A percentile compares a stretch with the other conserved stretches of the same genome.
Conservation (phyloP, 495 filamentous ascomycete genomes). For the Chaetomidium leptoderma region DNA sequence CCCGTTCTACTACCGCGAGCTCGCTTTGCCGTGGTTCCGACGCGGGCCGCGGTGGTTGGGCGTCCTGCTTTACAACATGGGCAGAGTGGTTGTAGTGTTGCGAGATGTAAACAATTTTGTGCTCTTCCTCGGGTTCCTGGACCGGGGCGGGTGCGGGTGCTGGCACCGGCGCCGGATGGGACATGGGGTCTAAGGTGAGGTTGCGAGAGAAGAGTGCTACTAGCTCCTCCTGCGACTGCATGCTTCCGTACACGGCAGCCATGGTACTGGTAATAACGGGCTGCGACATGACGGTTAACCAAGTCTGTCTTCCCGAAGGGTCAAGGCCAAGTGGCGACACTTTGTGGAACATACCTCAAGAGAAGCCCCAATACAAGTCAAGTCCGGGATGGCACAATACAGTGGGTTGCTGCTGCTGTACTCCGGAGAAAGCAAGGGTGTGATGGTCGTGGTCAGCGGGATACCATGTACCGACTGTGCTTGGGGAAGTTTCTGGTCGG, state of each 20-base stretch:
- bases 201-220: constrained; percentile 62
- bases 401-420: background rate
- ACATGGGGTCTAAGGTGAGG: constrained; percentile 46
- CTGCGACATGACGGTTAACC: constrained; percentile 17
- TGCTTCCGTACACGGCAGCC: constrained; percentile 38
- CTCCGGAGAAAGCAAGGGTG: background rate
- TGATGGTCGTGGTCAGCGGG: constrained; percentile 24
- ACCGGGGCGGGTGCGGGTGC: constrained; percentile 30
- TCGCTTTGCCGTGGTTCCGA: constrained; percentile 48
- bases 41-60: constrained; percentile 35
- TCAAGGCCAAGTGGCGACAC: background rate
- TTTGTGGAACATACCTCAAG: background rate
- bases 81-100: constrained; percentile 74
- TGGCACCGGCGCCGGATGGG: constrained; percentile 27
- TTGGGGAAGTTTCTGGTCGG: constrained; percentile 17
- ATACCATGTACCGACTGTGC: constrained; percentile 16
- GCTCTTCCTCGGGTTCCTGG: constrained; percentile 27
- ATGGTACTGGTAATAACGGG: constrained; percentile 23
- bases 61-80: constrained; percentile 44
- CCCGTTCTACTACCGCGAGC: constrained; percentile 40
- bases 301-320: background rate
- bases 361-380: background rate
- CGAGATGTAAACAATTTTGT: constrained; percentile 58
- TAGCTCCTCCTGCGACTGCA: constrained; percentile 61
- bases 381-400: background rate